Base-by-base conservation (phyloP, 768 basidiomycete species). In the Fomitopsis serialis region DNA sequence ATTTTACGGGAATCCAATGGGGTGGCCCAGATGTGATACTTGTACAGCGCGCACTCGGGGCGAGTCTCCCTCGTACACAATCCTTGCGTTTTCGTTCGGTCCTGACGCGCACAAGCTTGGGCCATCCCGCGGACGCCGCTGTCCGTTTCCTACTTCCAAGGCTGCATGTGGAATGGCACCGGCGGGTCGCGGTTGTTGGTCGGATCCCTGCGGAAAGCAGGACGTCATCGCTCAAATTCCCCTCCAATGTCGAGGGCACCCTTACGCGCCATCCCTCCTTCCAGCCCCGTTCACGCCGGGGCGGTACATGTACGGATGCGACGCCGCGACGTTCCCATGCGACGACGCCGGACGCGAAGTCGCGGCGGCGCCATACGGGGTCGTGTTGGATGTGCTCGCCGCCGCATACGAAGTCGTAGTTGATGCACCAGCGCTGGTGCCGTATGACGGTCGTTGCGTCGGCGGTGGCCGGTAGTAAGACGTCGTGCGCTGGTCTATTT, bases 391-490 rank as follows among this genome's bases (percentile, higher is more conserved):
- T 77, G 73, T 2, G 73, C 70, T n/a, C 82, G 76, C 37, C 37
- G 37, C 37, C 3, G 25, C 46, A 21, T 48, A 32, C 36, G 42
- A 50, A 1, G 54, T 12, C 1, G 36, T 40, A 1, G 29, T 54
- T 2, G 53, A 42, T 6, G 58, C 60, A 9, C 54, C 55, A 5
- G 57, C 58, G 36, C 57, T 55, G 17, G 57, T 54, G 11, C 58
- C 54, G 37, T 58, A 61, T 2, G 61, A 54, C 29, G 55, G 48
- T 2, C 58, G 57, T 36, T 57, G 55, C 8, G 60, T 67, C 40
- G 75, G 72, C 37, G 78, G 75, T 3, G 74, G 70, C 10, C 84
- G 76, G 57, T 85, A 86, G 63, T 85, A 85, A 55, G n/a, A 53
- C 74, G 73, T 54, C 72, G 70, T 13, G 22, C 76, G 67, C 35